A percentile compares a stretch with the other conserved stretches of the same genome.
Evolutionary conservation across 2,329 filamentous ascomycete species (phyloP).

Genomic region (Emmonsia crescens): DNA sequence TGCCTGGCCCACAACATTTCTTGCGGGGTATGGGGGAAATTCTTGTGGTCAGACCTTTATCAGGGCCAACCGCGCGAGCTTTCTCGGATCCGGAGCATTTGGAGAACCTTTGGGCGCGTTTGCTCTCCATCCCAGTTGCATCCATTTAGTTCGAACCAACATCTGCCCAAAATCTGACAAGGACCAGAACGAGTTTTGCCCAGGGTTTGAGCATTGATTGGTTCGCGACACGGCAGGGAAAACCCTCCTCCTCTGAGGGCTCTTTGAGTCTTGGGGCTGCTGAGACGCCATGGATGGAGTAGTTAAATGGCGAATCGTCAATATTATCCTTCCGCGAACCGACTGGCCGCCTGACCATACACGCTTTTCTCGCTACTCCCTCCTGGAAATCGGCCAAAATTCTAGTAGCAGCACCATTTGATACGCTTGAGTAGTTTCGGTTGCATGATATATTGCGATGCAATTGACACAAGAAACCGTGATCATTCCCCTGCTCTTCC

Average conservation of each 20-base stretch:
- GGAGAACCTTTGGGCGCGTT: too few relatives aligned
- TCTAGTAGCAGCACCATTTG: neutral
- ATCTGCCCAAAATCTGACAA: neutral
- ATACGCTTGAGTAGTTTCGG: neutral
- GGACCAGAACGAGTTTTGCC: neutral
- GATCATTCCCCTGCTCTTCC: neutral
- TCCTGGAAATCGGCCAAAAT: neutral
- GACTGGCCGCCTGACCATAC: neutral
- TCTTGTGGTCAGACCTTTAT: neutral
- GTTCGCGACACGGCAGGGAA: neutral
- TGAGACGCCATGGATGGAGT: neutral
- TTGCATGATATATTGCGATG: neutral
- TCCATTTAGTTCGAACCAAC: neutral
- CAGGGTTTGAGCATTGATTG: neutral
- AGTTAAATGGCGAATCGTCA: neutral
- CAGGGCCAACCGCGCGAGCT: neutral
- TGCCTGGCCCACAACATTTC: neutral
- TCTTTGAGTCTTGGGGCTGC: neutral
- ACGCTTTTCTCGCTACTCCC: neutral
- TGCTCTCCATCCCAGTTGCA: neutral
- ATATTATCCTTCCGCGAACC: neutral
- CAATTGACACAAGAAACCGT: neutral
- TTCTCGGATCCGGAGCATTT: too few relatives aligned
- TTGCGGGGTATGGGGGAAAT: neutral
- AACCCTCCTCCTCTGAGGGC: neutral